Conservation (phyloP, 2,329 filamentous ascomycete species). For the Byssoonygena ceratinophila region DNA sequence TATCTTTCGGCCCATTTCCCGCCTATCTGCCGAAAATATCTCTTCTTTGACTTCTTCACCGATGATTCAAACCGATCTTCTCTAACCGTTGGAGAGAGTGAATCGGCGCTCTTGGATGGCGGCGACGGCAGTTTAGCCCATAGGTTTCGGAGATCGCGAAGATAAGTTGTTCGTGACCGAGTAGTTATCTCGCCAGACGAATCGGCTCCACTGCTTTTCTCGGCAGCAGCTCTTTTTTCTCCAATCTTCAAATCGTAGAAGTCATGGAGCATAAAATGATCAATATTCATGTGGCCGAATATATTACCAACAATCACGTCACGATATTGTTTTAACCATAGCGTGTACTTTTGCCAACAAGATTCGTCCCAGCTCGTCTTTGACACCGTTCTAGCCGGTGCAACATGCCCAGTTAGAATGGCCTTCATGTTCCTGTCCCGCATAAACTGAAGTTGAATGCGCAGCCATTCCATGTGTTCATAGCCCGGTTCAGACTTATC, state of each 20-base stretch:
- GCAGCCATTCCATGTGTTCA: slow-evolving; percentile 92
- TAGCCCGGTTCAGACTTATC: slow-evolving; percentile 73
- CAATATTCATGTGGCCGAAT: slow-evolving; percentile 97
- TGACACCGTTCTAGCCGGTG: slow-evolving; percentile 71
- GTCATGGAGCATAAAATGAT: slow-evolving; percentile 91
- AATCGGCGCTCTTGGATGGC: slow-evolving; percentile 21
- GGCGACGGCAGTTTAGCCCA: slow-evolving; percentile 66
- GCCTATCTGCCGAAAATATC: slow-evolving; percentile 57
- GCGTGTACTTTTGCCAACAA: slow-evolving; percentile 94
- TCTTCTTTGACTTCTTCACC: slow-evolving; percentile 39
- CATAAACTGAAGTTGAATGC: slow-evolving; percentile 74
- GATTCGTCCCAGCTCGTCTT: slow-evolving; percentile 92
- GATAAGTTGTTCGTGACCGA: slow-evolving; percentile 64
- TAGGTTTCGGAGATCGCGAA: slow-evolving; percentile 62
- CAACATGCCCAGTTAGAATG: slow-evolving; percentile 87
- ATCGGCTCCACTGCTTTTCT: not conserved
- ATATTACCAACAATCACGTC: slow-evolving; percentile 72
- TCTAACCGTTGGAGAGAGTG: not conserved
- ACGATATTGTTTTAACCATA: slow-evolving; percentile 83
- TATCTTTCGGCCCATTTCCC: slow-evolving; percentile 78
- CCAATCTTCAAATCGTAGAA: slow-evolving; percentile 61
- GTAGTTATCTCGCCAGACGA: slow-evolving; percentile 45
- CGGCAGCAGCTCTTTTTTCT: slow-evolving; percentile 22
- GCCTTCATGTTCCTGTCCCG: slow-evolving; percentile 82
- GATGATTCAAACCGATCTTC: slow-evolving; percentile 25